Conservation (phyloP, 2,329 filamentous ascomycete species). For the Onygena corvina region DNA sequence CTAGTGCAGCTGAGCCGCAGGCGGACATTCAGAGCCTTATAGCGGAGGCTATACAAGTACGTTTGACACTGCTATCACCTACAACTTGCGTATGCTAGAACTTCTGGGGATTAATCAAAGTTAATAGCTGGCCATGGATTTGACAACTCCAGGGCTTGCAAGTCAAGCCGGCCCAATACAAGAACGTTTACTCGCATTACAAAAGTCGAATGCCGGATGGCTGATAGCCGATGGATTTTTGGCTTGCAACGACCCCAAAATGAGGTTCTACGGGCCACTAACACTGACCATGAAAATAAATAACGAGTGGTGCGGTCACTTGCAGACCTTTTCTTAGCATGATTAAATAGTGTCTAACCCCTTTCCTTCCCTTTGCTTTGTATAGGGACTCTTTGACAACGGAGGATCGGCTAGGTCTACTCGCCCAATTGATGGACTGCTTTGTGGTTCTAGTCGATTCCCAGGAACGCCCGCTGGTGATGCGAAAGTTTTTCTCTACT, state of each 20-base stretch:
- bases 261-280: slow-evolving; percentile 83
- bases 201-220: slow-evolving; percentile 74
- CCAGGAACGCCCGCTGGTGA: slow-evolving; percentile 29
- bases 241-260: slow-evolving; percentile 54
- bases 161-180: slow-evolving; percentile 46
- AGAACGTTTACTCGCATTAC: slow-evolving; percentile 63
- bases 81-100: background rate
- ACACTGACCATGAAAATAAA: slow-evolving; percentile 93
- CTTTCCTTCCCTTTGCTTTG: background rate
- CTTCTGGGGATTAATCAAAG: background rate
- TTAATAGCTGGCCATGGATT: slow-evolving; percentile 29
- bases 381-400: slow-evolving; percentile 28
- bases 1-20: background rate
- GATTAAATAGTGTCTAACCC: slow-evolving; percentile 12
- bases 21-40: slow-evolving; percentile 4
- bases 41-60: slow-evolving; percentile 9
- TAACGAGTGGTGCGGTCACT: slow-evolving; percentile 55
- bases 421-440: slow-evolving; percentile 32
- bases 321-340: background rate
- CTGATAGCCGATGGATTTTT: slow-evolving; percentile 67
- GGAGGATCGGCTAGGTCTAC: slow-evolving; percentile 24
- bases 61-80: background rate
- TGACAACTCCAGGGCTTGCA: slow-evolving; percentile 36
- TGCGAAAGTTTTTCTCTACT: slow-evolving; percentile 38
- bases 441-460: slow-evolving; percentile 32